Percentiles rank a stretch among this genome's conserved stretches.
These are phyloP conservation scores for Candida methanosorbosa DNA, from an alignment of 805 yeast species.

Conservation along the genomic window DNA sequence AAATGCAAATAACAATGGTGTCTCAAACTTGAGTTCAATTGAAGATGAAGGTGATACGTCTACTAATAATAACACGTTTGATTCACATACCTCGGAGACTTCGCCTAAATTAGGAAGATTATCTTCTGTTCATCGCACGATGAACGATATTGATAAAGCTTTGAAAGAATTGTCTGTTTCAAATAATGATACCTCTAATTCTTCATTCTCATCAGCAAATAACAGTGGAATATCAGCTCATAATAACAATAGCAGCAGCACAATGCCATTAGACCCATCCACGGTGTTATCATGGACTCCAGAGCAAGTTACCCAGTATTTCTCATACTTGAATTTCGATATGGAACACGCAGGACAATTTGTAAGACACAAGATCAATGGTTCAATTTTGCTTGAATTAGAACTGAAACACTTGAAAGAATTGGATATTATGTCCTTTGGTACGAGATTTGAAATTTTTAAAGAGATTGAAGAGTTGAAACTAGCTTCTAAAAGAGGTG, in stretches of 20 bases:
- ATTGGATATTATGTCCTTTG: conserved; percentile 85
- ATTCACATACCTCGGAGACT: conserved; percentile 1
- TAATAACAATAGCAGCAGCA: background rate
- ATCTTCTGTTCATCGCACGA: conserved; percentile 41
- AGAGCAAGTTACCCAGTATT: conserved; percentile 73
- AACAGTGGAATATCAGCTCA: background rate
- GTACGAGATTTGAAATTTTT: conserved; percentile 87
- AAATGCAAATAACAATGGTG: conserved; percentile 1
- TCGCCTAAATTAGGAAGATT: conserved; percentile 13
- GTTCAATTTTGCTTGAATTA: conserved; percentile 74
- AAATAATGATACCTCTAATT: background rate
- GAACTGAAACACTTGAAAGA: conserved; percentile 86
- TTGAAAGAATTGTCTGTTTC: conserved; percentile 45
- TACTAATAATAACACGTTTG: background rate
- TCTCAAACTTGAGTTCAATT: no score
- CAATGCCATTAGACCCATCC: conserved; percentile 30
- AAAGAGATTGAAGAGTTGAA: conserved; percentile 76
- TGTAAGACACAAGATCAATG: conserved; percentile 82
- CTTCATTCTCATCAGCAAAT: background rate
- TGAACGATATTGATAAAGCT: conserved; percentile 69
- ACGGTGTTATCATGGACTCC: conserved; percentile 71
- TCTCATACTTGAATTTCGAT: conserved; percentile 67
- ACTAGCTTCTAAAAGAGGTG: conserved; percentile 15
- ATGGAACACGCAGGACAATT: conserved; percentile 68
- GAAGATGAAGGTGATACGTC: no score